Percentiles rank a stretch among this genome's conserved stretches.
These are phyloP conservation scores for Debaryomyces coudertii DNA, from an alignment of 1,139 yeast species.

Conservation along the genomic window DNA sequence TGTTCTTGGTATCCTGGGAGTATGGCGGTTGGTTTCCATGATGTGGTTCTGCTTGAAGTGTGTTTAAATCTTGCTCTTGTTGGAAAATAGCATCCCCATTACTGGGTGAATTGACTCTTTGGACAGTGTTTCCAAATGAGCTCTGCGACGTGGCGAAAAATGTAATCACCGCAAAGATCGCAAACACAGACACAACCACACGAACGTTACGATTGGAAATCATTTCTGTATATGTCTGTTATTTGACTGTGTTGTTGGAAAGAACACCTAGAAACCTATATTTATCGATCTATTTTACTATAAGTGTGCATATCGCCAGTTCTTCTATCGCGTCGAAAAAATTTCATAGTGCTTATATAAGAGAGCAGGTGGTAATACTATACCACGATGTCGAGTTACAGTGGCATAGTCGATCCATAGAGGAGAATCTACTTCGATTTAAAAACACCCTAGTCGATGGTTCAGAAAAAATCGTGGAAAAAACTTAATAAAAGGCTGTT, in stretches of 20 bases:
- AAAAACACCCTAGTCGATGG: no score
- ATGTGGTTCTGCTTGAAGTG: slow-evolving; percentile 39
- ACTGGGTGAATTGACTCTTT: slow-evolving; percentile 30
- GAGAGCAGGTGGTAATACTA: neutral
- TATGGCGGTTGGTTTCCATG: slow-evolving; percentile 43
- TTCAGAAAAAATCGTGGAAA: no score
- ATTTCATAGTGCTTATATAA: slow-evolving; percentile 2
- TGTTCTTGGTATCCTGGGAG: slow-evolving; percentile 17
- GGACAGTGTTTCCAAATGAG: slow-evolving; percentile 30
- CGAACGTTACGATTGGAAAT: slow-evolving; percentile 43
- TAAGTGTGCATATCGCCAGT: neutral
- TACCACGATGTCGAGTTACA: neutral
- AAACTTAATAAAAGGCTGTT: no score
- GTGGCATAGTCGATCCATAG: neutral
- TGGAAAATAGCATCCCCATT: slow-evolving; percentile 25
- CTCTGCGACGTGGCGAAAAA: slow-evolving; percentile 40
- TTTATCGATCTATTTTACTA: neutral
- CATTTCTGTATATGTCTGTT: slow-evolving; percentile 20
- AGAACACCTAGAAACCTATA: neutral
- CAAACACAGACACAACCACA: slow-evolving; percentile 37
- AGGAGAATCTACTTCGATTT: no score
- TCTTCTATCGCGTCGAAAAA: slow-evolving; percentile 1
- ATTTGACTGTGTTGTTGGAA: neutral
- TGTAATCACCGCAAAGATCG: slow-evolving; percentile 38
- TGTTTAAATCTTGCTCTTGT: slow-evolving; percentile 29